phyloP scores from a whole-genome alignment of 257 asterid genomes.

The Cruciata laevipes region DNA sequence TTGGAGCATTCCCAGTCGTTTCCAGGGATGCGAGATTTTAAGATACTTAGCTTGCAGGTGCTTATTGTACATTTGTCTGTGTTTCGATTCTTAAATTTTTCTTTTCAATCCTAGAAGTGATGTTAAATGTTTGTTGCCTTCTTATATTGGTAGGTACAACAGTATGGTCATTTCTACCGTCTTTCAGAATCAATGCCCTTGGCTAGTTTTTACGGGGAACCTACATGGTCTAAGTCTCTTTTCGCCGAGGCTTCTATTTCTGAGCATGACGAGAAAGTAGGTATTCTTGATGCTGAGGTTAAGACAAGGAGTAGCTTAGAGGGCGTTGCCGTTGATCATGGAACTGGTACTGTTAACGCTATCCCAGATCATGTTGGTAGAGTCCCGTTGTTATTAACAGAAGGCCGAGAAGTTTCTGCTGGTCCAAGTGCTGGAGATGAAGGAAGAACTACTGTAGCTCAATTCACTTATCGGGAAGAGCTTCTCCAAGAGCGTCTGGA shows the following conservation, averaged over 20 bases:
- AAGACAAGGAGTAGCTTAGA: too few relatives aligned
- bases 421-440: too few relatives aligned
- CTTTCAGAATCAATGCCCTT: conserved; percentile 56
- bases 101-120: neutral
- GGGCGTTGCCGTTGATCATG: too few relatives aligned
- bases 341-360: too few relatives aligned
- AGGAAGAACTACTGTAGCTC: too few relatives aligned
- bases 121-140: conserved; percentile 5
- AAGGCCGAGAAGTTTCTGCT: too few relatives aligned
- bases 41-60: conserved; percentile 52
- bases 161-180: conserved; percentile 40
- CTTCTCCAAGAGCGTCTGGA: conserved; percentile 11
- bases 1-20: conserved; percentile 43
- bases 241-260: conserved; percentile 36
- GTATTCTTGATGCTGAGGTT: conserved; percentile 1
- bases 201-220: conserved; percentile 37
- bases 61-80: neutral
- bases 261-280: neutral
- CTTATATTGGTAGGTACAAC: conserved; percentile 39
- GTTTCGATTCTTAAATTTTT: neutral
- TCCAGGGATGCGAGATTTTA: conserved; percentile 44
- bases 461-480: too few relatives aligned
- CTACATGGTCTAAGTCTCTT: conserved; percentile 35
- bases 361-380: too few relatives aligned
- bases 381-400: too few relatives aligned